Base-by-base conservation (phyloP, 1,284 basidiomycete genomes). In the Puccinia triticina region DNA sequence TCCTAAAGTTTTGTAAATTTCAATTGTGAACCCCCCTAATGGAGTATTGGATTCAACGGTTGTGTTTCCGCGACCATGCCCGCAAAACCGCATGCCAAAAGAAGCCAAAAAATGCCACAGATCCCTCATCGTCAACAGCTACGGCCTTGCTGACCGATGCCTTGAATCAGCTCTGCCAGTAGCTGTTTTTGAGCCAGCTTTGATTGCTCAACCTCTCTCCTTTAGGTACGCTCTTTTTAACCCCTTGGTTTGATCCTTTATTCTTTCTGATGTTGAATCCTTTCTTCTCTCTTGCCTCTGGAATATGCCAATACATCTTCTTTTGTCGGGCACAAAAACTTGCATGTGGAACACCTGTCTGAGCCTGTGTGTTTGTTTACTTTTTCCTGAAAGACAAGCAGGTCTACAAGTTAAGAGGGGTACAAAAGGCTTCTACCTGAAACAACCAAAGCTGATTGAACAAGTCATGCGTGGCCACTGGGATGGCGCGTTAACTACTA, bases 21-120 rank as follows among this genome's bases (percentile, higher is more conserved):
- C n/a, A n/a, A n/a, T n/a, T n/a, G n/a, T n/a, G n/a, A n/a, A n/a
- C n/a, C n/a, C n/a, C n/a, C n/a, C n/a, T n/a, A n/a, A n/a, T 97
- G 91, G 96, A 96, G 4, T 97, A 97, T 88, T 89, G 98, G 59
- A 90, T 93, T 37, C 89, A 91, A 2, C 89, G 99, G 72, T 95
- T 95, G 12, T 91, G 91, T 0, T 99, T 99, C 91, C 91, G 97
- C 83, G 96, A 99, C 87, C 90, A 92, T 29, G 91, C 99, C 48
- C 91, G 97, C 75, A 90, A 90, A 84, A 88, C 96, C 46, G 95
- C 96, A 0, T 95, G 96, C 85, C 29, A 69, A 12, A 53, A 80
- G 26, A 59, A 50, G 46, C 81, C 82, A 34, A 83, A 84, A 10
- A 76, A 76, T 16, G 37, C 14, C 14, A 14, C 55, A 18, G 5